Base-by-base conservation (phyloP, 148 eudicot genomes). In the Rhododendron ovatum region DNA sequence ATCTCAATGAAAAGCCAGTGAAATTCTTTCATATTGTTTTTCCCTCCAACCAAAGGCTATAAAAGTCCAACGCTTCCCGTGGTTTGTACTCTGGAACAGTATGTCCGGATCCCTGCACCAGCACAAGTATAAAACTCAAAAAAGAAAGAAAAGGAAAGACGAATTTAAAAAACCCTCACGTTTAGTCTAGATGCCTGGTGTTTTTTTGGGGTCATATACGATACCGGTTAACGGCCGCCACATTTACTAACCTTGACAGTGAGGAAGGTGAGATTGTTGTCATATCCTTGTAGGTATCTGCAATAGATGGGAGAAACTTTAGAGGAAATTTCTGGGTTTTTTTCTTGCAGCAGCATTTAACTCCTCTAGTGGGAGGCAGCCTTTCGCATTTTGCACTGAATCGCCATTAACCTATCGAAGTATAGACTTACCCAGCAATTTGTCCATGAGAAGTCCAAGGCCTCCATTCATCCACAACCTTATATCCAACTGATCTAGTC, bases 81-180 rank as follows among this genome's bases (percentile, higher is more conserved):
- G 98, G 97, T 86, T 94, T 94, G 92, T 95, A 94, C 86, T 95
- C 98, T 5, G 96, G 96, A 33, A 95, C 97, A 0, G 97, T 95
- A 84, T 95, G 98, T 37, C 98, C 96, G 17, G 98, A 85, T 47
- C 96, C 96, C 96, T 95, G 90, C 87, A 89, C 48, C 88, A 85
- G 69, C 77, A 12, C 55, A 84, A 76, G 76, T 84, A 33, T 20
- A 35, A 18, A 6, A 75, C 10, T 37, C 41, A 51, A 22, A 2
- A 22, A 0, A 12, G 1, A 20, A 39, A 84, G 30, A 48, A 50
- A 69, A 28, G 30, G 20, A 30, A 69, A 50, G 4, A 11, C 14
- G 3, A 67, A 47, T 3, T 39, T 17, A 9, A 43, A 33, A 30
- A 59, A 24, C 2, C 61, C 7, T 24, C 26, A 5, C 12, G 4